These are phyloP conservation scores for Penicillium sp. DNA, from an alignment of 2,329 filamentous ascomycete species.

Conservation along the genomic window DNA sequence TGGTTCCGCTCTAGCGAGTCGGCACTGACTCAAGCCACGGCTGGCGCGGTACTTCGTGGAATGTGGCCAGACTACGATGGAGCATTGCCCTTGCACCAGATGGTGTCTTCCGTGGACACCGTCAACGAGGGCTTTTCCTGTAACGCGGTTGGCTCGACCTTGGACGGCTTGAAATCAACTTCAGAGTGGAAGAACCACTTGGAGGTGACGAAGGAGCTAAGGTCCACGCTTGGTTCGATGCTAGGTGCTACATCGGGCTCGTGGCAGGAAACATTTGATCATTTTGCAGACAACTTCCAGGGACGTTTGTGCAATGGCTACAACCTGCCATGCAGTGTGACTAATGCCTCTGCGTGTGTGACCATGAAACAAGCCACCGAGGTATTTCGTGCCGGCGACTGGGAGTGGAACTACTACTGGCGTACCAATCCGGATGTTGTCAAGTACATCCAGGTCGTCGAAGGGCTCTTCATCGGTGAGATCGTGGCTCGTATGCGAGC, in stretches of 20 bases:
- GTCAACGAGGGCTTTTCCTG: conserved; percentile 37
- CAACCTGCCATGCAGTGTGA: conserved; percentile 29
- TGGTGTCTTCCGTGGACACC: conserved; percentile 33
- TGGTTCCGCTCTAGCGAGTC: conserved; percentile 39
- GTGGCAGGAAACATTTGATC: conserved; percentile 36
- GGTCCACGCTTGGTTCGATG: conserved; percentile 28
- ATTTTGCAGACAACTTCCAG: conserved; percentile 41
- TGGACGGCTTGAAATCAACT: conserved; percentile 27
- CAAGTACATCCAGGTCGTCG: conserved; percentile 35
- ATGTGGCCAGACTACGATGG: conserved; percentile 32
- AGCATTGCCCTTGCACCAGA: conserved; percentile 35
- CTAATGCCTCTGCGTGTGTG: conserved; percentile 28
- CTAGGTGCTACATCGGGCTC: conserved; percentile 25
- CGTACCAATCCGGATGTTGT: conserved; percentile 30
- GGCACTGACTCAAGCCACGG: conserved; percentile 33
- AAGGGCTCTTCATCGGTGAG: conserved; percentile 38
- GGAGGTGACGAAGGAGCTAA: conserved; percentile 27
- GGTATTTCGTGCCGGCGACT: conserved; percentile 39
- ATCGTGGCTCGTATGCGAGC: conserved; percentile 30
- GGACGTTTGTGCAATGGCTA: conserved; percentile 40
- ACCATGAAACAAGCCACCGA: conserved; percentile 30
- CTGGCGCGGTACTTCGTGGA: conserved; percentile 37
- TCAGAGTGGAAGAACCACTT: conserved; percentile 35
- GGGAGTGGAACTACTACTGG: conserved; percentile 42
- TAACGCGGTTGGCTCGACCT: conserved; percentile 17